Base-by-base conservation (phyloP, 2,329 filamentous ascomycete species). In the Aspergillus spinulosporus region DNA sequence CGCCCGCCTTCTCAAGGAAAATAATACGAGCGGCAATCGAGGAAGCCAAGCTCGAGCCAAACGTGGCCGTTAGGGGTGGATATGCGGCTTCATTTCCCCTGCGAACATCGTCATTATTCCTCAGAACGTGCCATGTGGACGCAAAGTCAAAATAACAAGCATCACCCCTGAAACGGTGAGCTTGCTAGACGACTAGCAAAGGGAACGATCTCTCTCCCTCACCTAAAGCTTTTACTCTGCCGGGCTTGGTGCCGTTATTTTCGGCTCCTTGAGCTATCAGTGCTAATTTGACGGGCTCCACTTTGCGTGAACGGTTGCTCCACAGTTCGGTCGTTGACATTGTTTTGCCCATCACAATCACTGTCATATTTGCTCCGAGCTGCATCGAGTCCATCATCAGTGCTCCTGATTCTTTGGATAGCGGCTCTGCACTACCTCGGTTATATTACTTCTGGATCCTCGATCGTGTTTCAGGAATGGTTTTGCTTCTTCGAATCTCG, bases 291-390 rank as follows among this genome's bases (percentile, higher is more conserved):
- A 46, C 34, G 46, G 34, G 52, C 60, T 61, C 60, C 59, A 57
- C 59, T 53, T 56, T 56, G 59, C 55, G 61, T 53, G 60, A 65
- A 61, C 58, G 44, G 55, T 57, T 57, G 54, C 58, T 59, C 58
- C 53, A 59, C 49, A 42, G n/a, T 54, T 55, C 46, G 49, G 46
- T 55, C 52, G 58, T 64, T 62, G 53, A 59, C 54, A 50, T 61
- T 54, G 58, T 61, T 64, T 54, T 50, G 52, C 55, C 59, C 60
- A 60, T 64, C 53, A 45, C 57, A 57, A 58, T 63, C 55, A 56
- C 48, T 54, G 48, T 61, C 55, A 55, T 52, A 51, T 21, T 40
- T 52, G 49, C 56, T 26, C 43, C 56, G 62, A 60, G 61, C 55
- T 60, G 59, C 59, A 54, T 58, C 48, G 46, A 57, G 21, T 21